Conservation (phyloP, 148 eudicot species). For the Beta vulgaris region DNA sequence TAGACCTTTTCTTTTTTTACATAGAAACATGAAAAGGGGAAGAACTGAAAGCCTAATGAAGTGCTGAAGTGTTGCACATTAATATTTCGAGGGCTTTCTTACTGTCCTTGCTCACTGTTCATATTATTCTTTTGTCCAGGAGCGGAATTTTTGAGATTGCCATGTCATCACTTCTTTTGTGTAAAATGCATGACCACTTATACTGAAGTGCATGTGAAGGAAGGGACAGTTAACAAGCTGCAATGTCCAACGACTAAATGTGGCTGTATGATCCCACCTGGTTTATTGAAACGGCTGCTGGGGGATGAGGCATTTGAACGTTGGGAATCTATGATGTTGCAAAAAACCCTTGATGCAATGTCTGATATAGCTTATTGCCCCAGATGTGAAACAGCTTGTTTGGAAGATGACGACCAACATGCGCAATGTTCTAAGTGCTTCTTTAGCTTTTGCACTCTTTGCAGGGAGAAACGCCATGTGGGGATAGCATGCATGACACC, state of each 20-base stretch:
- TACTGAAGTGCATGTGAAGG: constrained; percentile 65
- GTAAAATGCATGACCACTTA: constrained; percentile 77
- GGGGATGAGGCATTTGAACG: constrained; percentile 73
- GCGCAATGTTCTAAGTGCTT: constrained; percentile 94
- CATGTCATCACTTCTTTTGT: constrained; percentile 93
- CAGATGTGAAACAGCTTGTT: constrained; percentile 89
- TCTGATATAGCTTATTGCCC: constrained; percentile 91
- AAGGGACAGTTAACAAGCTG: constrained; percentile 74
- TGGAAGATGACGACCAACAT: constrained; percentile 78
- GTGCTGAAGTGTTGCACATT: no score
- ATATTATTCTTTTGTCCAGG: constrained; percentile 42
- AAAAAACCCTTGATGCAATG: constrained; percentile 86
- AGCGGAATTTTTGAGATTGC: constrained; percentile 66
- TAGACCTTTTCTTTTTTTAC: no score
- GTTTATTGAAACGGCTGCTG: constrained; percentile 64
- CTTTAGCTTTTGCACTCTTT: constrained; percentile 85
- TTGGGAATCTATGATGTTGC: constrained; percentile 78
- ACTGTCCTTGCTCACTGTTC: constrained; percentile 14
- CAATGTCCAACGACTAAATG: constrained; percentile 76
- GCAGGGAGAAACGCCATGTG: constrained; percentile 79
- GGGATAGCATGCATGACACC: constrained; percentile 76
- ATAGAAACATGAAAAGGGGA: not conserved
- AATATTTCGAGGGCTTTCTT: not conserved
- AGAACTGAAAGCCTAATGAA: no score
- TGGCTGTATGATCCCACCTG: constrained; percentile 89